Evolutionary conservation across 148 eudicot genomes (phyloP), one percentile per base, ranked within the genome.

Genomic region (Silene latifolia): DNA sequence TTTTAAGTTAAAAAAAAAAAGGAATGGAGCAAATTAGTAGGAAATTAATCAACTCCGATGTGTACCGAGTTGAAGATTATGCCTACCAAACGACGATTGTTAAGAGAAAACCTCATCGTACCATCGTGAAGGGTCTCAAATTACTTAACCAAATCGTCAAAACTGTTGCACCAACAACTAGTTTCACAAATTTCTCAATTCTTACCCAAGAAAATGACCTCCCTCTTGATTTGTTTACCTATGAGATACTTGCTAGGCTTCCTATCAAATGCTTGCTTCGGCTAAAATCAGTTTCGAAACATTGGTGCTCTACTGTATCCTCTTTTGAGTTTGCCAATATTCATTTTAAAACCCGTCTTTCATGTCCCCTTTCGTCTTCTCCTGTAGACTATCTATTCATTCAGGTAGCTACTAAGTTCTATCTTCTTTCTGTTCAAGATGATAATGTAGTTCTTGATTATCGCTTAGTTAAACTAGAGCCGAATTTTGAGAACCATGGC

Each of bases 391-490:
- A 57, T 42, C 68, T 80, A 9, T 71, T 80, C 15, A 72, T 80
- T 64, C 76, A 76, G 57, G 79, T 64, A 13, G 79, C 18, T 0
- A 71, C 35, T 18, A 76, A 61, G 56, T 76, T 32, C 64, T 80
- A 80, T 69, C 72, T 80, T 29, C 48, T 80, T 42, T 65, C 71
- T 59, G 35, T 56, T 58, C 51, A 80, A 27, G 79, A 71, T 9
- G 42, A 66, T n/a, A 71, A 59, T 18, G 53, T 29, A n/a, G 39
- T 64, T 21, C 76, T 80, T 25, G 72, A 80, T 24, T 80, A 75
- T 27, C 27, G 47, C 78, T 71, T 80, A 8, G 79, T 80, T 23
- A 80, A 80, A 59, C 29, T 80, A 57, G 83, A 80, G 69, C 71
- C 75, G 14, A 72, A 72, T 58, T 76, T 80, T 18, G 68, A 71